Evolutionary conservation across 805 yeast species (phyloP), one percentile per base, ranked within the genome.

Genomic region (Candida arabinofermentans): DNA sequence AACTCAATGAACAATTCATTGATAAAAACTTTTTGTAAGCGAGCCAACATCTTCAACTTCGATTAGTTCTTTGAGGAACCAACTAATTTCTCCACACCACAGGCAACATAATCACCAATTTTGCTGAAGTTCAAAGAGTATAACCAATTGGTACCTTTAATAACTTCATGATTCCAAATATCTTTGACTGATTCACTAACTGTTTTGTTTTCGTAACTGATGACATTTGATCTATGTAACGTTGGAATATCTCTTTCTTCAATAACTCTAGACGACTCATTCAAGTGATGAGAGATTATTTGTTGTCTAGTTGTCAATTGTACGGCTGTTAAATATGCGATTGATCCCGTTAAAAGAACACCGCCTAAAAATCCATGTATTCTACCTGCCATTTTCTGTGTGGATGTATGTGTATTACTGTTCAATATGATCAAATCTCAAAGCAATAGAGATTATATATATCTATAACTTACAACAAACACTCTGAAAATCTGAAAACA

Each of bases 111-210:
- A 14, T 45, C 45, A 22, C 52, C 48, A 22, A 45, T 45, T 13
- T 47, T 39, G 9, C 53, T 41, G n/a, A 55, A 32, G 35, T 54
- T 44, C 27, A 61, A 43, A n/a, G 54, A 48, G 54, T 83, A 83
- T 12, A 83, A 50, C 76, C 84, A 81, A 50, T 79, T 78, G 18
- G 81, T 86, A 44, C 75, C 72, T 34, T 66, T 69, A 43, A 83
- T 71, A 40, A 86, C 73, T 57, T 84, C 90, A 34, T 76, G 79
- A 56, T 86, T 82, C 95, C 95, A 86, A 32, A 85, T 70, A 54
- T 86, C 95, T 50, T 81, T 83, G 46, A 75, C 67, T 0, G 89
- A 81, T 59, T 86, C 89, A 8, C 54, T 54, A 24, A 78, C 46
- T 9, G 67, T 62, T 24, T 85, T 71, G 23, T 71, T 65, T 43